Conservation (phyloP, 345 rosid species). For the Iberis pinnata region DNA sequence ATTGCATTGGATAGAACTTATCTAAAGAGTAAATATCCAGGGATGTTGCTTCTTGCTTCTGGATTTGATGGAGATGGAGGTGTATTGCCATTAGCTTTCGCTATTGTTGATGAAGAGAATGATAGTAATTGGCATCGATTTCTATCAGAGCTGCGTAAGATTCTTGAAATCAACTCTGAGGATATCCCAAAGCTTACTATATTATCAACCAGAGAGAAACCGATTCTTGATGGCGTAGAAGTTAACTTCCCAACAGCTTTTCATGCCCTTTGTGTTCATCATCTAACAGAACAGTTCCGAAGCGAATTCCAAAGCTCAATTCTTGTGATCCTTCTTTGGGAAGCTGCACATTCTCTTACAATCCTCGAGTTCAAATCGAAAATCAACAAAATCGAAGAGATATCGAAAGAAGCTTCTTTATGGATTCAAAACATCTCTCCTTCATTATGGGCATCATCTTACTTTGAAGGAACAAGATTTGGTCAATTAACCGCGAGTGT, state of each 20-base stretch:
- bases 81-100: constrained; percentile 73
- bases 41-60: constrained; percentile 69
- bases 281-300: constrained; percentile 56
- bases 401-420: constrained; percentile 65
- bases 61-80: constrained; percentile 92
- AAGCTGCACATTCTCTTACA: constrained; percentile 70
- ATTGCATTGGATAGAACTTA: constrained; percentile 67
- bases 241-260: constrained; percentile 78
- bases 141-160: constrained; percentile 68
- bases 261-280: constrained; percentile 75
- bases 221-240: constrained; percentile 70
- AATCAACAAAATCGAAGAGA: constrained; percentile 58
- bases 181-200: constrained; percentile 81
- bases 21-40: constrained; percentile 70
- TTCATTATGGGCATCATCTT: constrained; percentile 70
- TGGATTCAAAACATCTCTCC: constrained; percentile 77
- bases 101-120: constrained; percentile 70
- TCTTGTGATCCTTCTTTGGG: constrained; percentile 75
- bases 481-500: constrained; percentile 70
- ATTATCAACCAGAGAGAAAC: constrained; percentile 64
- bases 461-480: constrained; percentile 74
- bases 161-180: constrained; percentile 65
- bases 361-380: constrained; percentile 58
- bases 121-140: constrained; percentile 79
- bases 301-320: constrained; percentile 62